Evolutionary conservation across 441 rosid species (phyloP).

Genomic region (Eruca vesicaria): DNA sequence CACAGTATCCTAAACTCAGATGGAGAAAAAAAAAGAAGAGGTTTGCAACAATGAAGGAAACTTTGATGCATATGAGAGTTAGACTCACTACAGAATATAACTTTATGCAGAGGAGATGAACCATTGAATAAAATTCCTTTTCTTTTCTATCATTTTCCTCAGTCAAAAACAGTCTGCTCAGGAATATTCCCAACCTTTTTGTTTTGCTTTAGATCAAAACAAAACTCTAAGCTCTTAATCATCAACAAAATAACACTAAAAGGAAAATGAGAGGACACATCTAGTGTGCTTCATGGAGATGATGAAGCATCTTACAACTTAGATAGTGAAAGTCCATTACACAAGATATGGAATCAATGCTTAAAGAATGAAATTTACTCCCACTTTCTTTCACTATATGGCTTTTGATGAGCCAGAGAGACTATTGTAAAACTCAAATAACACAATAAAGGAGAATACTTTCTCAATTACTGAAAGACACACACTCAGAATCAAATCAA

Average conservation of each 20-base stretch:
- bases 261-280: not conserved
- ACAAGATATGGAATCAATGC: constrained; percentile 36
- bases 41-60: not conserved
- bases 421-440: not conserved
- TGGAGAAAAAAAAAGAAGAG: not conserved
- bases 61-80: not conserved
- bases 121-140: constrained; percentile 29
- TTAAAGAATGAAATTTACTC: constrained; percentile 23
- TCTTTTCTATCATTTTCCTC: not conserved
- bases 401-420: constrained; percentile 27
- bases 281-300: not conserved
- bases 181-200: constrained; percentile 13
- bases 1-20: not conserved
- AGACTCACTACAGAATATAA: constrained; percentile 17
- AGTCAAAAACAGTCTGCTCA: constrained; percentile 9
- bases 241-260: not conserved
- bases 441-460: not conserved
- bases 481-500: too few species aligned
- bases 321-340: constrained; percentile 22
- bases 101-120: constrained; percentile 18
- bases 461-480: not conserved
- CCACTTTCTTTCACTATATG: constrained; percentile 9
- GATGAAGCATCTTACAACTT: constrained; percentile 19
- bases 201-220: not conserved
- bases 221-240: not conserved